Evolutionary conservation across 2,329 filamentous ascomycete species (phyloP).

Genomic region (Aureobasidium uvarum): DNA sequence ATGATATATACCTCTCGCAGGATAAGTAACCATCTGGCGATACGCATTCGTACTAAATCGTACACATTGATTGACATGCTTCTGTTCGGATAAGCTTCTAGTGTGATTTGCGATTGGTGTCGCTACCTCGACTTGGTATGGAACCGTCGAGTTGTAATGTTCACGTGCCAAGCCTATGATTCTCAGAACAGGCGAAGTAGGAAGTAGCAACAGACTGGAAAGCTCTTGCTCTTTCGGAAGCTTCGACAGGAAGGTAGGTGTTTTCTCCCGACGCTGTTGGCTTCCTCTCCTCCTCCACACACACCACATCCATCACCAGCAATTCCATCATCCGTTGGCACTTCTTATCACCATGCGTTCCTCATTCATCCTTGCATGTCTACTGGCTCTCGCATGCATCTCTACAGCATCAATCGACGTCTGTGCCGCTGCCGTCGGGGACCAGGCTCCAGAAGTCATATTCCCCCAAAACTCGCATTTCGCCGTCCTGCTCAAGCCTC

Average conservation of each 20-base stretch:
- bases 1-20: not conserved
- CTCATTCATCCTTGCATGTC: slow-evolving; percentile 15
- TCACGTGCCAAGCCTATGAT: not conserved
- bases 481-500: slow-evolving; percentile 16
- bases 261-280: not conserved
- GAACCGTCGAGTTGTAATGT: not conserved
- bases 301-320: not conserved
- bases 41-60: not conserved
- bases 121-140: not conserved
- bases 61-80: not conserved
- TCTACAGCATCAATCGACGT: not conserved
- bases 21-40: not conserved
- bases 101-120: not conserved
- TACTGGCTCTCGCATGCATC: slow-evolving; percentile 12
- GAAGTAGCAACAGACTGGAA: not conserved
- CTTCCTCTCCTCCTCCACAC: not conserved
- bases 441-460: not conserved
- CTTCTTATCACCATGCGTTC: slow-evolving; percentile 26
- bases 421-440: not conserved
- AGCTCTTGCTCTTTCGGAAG: not conserved
- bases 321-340: not conserved
- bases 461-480: not conserved
- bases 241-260: not conserved
- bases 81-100: not conserved
- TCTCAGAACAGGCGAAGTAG: not conserved